Evolutionary conservation across 495 filamentous ascomycete species (phyloP), one percentile per base, ranked within the genome.

Genomic region (Poronia punctata): DNA sequence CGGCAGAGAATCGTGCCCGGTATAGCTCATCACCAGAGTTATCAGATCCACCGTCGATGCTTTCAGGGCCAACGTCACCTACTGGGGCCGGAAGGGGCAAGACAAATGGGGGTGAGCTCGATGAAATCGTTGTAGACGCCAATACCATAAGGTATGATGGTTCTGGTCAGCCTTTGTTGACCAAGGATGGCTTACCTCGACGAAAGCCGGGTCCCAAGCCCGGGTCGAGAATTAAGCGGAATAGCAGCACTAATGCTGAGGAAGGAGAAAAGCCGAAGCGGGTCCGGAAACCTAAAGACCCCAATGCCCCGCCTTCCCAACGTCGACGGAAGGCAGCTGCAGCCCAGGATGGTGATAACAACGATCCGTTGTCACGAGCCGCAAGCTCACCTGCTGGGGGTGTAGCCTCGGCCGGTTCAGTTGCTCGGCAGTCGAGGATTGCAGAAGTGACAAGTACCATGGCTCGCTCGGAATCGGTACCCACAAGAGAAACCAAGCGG

Each of bases 281-380:
- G 38, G 60, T 67, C 8, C 53, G 75, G 33, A 79, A 78, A 45
- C 70, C 75, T 8, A 72, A 67, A 46, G 76, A 80, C 31, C 70
- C 74, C 12, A 73, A 72, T 49, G 68, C 71, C 11, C 64, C 74
- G 6, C 67, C 74, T 7, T 53, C 62, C 14, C 68, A 65, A 49
- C 64, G 74, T 30, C 75, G 75, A 45, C 64, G 67, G 53, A 76
- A 75, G 62, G 50, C 55, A 3, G 52, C 65, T 8, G 49, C 44
- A 11, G 38, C 46, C 48, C 46, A 53, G 20, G 66, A 64, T 11
- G 55, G 37, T 28, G 49, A 50, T 18, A 59, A 60, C 44, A 28
- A 29, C 9, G 52, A 50, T 17, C 10, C 41, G 28, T 11, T 44
- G 14, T 45, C 50, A 12, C 45, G 43, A 26, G 49, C 45, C n/a